Evolutionary conservation across 2,329 filamentous ascomycete species (phyloP), one percentile per base, ranked within the genome.

Genomic region (Hypoxylon rubiginosum): DNA sequence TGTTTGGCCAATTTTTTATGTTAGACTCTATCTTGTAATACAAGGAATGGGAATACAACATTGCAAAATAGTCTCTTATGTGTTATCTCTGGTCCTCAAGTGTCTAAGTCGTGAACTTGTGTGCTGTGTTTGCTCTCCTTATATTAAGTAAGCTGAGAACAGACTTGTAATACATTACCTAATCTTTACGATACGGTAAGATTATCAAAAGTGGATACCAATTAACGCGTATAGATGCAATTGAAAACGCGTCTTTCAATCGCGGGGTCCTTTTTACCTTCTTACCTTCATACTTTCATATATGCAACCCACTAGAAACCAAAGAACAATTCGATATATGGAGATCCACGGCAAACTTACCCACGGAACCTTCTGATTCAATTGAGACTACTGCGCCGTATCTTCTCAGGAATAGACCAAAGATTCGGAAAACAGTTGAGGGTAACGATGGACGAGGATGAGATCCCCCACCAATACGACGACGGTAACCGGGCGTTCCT

Each of bases 401-500:
- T 45, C 32, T 10, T 21, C 15, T 13, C 13, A 36, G 13, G 28
- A 49, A 41, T 26, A 28, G 9, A 30, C 4, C 5, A 43, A 19
- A 41, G 36, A 5, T 43, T 48, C n/a, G 43, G 4, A 17, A n/a
- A 30, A 28, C 46, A 17, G 15, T 7, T 13, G 3, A 49, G 3
- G 17, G 5, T 1, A 28, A 49, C 30, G 57, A 76, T 79, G 17
- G 78, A 79, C 63, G 73, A 78, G 36, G 74, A 75, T 17, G 72
- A 77, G 17, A 52, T 80, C 10, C 74, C 74, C 2, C 68, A 69
- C 0, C 77, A 79, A 21, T 88, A 86, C 74, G 76, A 78, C 60
- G 83, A 97, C 76, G 85, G 85, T 67, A 92, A 97, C 77, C 91
- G 93, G 62, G 94, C 95, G 8, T 97, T 99, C 75, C 84, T 98